Conservation (phyloP, 257 asterid genomes). For the Fraxinus americana region DNA sequence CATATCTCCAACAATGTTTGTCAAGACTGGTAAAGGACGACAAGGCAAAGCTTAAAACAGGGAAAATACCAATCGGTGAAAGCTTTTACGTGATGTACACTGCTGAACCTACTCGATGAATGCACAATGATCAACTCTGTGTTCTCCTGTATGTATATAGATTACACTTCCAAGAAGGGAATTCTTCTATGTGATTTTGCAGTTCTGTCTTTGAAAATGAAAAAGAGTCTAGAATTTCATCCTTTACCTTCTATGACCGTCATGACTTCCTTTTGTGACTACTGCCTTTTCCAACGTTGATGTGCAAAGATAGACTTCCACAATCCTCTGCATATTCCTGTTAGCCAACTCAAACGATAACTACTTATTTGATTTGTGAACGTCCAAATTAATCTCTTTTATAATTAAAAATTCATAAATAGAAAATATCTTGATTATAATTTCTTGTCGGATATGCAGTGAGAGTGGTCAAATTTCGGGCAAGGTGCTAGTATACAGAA, state of each 20-base stretch:
- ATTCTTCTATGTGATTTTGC: neutral
- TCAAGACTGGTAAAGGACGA: conserved; percentile 41
- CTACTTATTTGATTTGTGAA: neutral
- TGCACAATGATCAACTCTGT: conserved; percentile 67
- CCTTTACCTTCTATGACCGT: neutral
- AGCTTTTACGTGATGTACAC: conserved; percentile 90
- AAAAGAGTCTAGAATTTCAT: neutral
- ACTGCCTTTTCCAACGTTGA: neutral
- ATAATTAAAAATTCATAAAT: neutral
- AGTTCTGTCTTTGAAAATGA: neutral
- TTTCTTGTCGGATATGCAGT: conserved; percentile 38
- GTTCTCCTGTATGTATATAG: conserved; percentile 68
- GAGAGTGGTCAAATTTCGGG: conserved; percentile 81
- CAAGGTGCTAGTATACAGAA: conserved; percentile 73
- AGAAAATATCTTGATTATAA: conserved; percentile 10
- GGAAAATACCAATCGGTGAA: conserved; percentile 67
- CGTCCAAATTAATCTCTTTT: neutral
- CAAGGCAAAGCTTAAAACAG: conserved; percentile 49
- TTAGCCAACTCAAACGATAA: neutral
- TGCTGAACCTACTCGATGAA: conserved; percentile 74
- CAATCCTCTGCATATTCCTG: neutral
- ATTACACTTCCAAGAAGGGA: conserved; percentile 8
- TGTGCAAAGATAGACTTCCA: neutral
- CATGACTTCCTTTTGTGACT: neutral
- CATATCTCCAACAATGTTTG: conserved; percentile 67